Evolutionary conservation across 495 filamentous ascomycete species (phyloP), one percentile per base, ranked within the genome.

Genomic region (Sphaerosporella brunnea): DNA sequence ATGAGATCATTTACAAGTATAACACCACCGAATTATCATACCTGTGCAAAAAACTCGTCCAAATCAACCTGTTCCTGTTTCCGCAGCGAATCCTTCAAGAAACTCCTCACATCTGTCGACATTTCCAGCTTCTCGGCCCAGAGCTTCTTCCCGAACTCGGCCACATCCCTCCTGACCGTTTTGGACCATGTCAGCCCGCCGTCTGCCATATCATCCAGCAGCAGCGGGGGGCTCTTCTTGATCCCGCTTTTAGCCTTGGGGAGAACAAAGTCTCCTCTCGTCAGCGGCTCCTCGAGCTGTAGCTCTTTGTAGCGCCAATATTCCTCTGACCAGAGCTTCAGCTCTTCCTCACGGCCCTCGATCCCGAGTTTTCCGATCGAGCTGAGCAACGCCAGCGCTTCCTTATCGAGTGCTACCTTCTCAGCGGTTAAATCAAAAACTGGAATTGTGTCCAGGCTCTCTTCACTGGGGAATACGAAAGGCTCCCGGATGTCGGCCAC

Each of bases 131-230:
- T 71, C 52, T 69, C 69, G 9, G 37, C 35, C 23, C 44, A 58
- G 11, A 49, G 34, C 24, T 51, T 39, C 19, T 49, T 32, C 18
- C 63, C 43, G 30, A 46, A 59, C 37, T 61, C 21, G 20, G 36
- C 46, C 5, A 63, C 60, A 16, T 65, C 53, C 1, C 26, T 28
- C 13, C 49, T 42, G 24, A 51, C 54, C 23, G 39, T 51, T 19
- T 59, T 49, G 13, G 64, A 63, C 68, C 69, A 70, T 13, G 30
- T 24, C 9, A 68, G 41, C 4, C 62, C 65, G 38, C 64, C 65
- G 48, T 68, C 71, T 7, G 59, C 58, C 39, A 64, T 60, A 4
- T 58, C 61, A 25, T 59, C 49, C 32, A 63, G 25, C 4, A 7
- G n/a, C 5, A 21, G n/a, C 15, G 13, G 13, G 7, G 5, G 5